Base-by-base conservation (phyloP, 1,139 yeast genomes). In the Pneumocystis murina region DNA sequence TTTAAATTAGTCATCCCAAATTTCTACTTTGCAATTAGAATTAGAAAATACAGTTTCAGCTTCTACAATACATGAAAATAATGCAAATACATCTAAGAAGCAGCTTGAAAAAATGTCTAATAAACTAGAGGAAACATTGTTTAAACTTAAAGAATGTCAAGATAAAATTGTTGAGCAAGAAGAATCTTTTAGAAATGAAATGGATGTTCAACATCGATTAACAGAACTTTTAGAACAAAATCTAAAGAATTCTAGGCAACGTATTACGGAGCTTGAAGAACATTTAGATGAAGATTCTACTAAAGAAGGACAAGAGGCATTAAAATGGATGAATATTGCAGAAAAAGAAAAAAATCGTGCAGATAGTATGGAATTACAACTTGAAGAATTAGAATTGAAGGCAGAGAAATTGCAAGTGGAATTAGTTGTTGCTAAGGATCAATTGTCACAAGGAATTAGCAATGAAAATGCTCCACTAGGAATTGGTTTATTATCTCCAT, bases 151-250 rank as follows among this genome's bases (percentile, higher is more conserved):
- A 64, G 77, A 78, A 30, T 70, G 84, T 20, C 83, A 80, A 62
- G 82, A 79, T 65, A 77, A 79, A 61, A 71, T 79, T 7, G 74
- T 80, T 0, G 69, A 76, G 8, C 77, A 78, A 33, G 83, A 81
- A 67, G 81, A 82, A 39, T 83, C 81, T 59, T 84, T 82, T 69
- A 74, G 83, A 59, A 80, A 80, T 63, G 95, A 88, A 70, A 76
- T 86, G 70, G 74, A 82, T 1, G 75, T 82, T 54, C 89, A 86
- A 71, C 84, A 84, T 66, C 83, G 87, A 62, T 74, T 85, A 55
- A 77, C 83, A 1, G 83, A 81, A 60, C 76, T 87, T 24, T 78
- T 88, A 67, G 83, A 85, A 64, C 82, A 77, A 54, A 76, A 84
- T 5, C 72, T 76, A 10, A 66, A 62, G 16, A 71, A 69, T 48